A percentile compares a stretch with the other conserved stretches of the same genome.
Evolutionary conservation across 192 early-diverging fungal genomes (phyloP).

Genomic region (Coemansia sp.): DNA sequence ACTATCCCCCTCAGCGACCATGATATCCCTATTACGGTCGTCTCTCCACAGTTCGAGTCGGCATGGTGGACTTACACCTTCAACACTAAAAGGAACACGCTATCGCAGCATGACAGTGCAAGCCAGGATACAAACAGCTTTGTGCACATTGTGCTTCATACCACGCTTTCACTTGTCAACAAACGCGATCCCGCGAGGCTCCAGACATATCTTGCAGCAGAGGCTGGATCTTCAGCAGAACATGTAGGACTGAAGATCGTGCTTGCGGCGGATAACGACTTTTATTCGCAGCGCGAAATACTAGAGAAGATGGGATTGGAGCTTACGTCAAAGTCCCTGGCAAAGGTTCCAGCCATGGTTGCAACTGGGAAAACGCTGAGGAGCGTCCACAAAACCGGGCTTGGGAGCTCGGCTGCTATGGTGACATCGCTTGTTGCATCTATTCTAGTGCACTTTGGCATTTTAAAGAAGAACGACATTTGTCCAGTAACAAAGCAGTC

Average conservation of each 20-base stretch:
- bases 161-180: slow-evolving; percentile 31
- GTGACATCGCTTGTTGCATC: slow-evolving; percentile 86
- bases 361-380: slow-evolving; percentile 61
- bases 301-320: slow-evolving; percentile 55
- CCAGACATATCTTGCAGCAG: not conserved
- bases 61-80: slow-evolving; percentile 75
- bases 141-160: slow-evolving; percentile 47
- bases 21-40: slow-evolving; percentile 55
- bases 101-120: slow-evolving; percentile 35
- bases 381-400: slow-evolving; percentile 90
- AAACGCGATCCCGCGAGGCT: slow-evolving; percentile 10
- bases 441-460: slow-evolving; percentile 72
- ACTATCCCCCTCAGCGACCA: not conserved
- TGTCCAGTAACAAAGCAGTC: not conserved
- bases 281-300: slow-evolving; percentile 91
- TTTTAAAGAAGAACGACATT: slow-evolving; percentile 18
- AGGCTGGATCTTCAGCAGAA: not conserved
- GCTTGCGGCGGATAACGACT: slow-evolving; percentile 94
- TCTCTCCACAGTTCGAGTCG: slow-evolving; percentile 84
- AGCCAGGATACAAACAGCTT: slow-evolving; percentile 33
- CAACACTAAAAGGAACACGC: slow-evolving; percentile 12
- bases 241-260: slow-evolving; percentile 63
- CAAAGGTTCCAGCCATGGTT: slow-evolving; percentile 61
- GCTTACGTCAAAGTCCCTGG: slow-evolving; percentile 59
- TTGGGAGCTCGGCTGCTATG: slow-evolving; percentile 96